Conservation (phyloP, 1,284 basidiomycete species). For the Golubevia pallescens region DNA sequence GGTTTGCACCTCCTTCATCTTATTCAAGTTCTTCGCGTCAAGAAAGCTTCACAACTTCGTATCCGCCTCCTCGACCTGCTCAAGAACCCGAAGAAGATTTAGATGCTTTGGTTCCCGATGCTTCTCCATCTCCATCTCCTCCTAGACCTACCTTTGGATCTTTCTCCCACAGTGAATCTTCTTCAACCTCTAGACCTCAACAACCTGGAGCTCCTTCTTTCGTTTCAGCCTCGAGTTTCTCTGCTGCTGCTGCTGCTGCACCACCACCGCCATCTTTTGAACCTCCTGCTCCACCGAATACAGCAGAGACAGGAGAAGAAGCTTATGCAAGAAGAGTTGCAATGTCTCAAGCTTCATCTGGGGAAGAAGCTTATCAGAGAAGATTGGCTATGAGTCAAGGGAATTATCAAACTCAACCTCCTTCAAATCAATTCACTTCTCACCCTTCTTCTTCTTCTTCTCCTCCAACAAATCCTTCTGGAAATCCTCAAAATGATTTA, state of each 20-base stretch:
- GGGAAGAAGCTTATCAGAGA: slow-evolving; percentile 25
- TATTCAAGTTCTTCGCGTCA: not conserved
- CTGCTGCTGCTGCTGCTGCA: not conserved
- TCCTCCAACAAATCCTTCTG: not conserved
- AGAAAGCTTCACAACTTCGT: not conserved
- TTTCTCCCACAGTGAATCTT: not conserved
- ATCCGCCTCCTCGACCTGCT: not conserved
- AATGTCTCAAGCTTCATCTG: slow-evolving; percentile 11
- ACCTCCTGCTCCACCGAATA: not conserved
- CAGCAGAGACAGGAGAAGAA: slow-evolving; percentile 21
- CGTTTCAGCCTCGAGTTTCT: not conserved
- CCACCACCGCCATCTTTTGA: slow-evolving; percentile 3
- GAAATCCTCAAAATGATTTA: slow-evolving; percentile 8
- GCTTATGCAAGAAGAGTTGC: slow-evolving; percentile 22
- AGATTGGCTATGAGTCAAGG: slow-evolving; percentile 20
- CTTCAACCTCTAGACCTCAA: not conserved
- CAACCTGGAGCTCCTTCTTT: not conserved
- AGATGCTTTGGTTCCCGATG: slow-evolving; percentile 1
- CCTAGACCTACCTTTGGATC: slow-evolving; percentile 1
- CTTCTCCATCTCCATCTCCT: not conserved
- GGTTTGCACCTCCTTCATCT: slow-evolving; percentile 19
- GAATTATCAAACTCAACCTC: slow-evolving; percentile 8
- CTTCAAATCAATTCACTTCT: not conserved
- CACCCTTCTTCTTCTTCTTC: not conserved
- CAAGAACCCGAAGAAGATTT: slow-evolving; percentile 7